Evolutionary conservation across 306 rosid species (phyloP), one percentile per base, ranked within the genome.

Genomic region (Datisca glomerata): DNA sequence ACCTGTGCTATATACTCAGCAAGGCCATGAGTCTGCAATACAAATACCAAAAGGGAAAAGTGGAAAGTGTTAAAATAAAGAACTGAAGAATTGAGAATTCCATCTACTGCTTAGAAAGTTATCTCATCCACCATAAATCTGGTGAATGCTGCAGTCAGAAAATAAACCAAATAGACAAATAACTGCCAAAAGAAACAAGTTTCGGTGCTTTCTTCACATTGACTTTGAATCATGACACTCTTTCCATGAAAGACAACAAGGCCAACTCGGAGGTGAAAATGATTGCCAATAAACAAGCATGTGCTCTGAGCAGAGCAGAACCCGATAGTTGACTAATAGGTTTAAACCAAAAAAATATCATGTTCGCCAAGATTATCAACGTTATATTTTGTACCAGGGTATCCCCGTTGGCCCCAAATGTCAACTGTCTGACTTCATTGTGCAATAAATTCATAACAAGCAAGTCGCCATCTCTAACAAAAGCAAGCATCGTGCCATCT

Each of bases 1-100:
- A 89, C 98, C 98, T 78, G 92, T 51, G 98, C 98, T 60, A 89
- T 89, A 70, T 89, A 89, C 61, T 89, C 98, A 1, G 98, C 95
- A 48, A 80, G 69, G 51, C 98, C 98, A 47, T 78, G 84, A 53
- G 62, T 74, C 98, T 89, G 92, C 84, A 79, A 61, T 18, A 57
- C 43, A 41, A 16, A 52, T n/a, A n/a, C 9, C 36, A 31, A 28
- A 28, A 31, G 36, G 36, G 4, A 31, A 31, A 31, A 31, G n/a
- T 8, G 2, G 4, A 5, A 31, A 1, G 32, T 16, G 71, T 73
- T 61, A 78, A 41, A 45, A 32, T 62, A 45, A 43, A 45, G 37
- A 38, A 42, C n/a, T n/a, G n/a, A n/a, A n/a, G n/a, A n/a, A n/a
- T n/a, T n/a, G n/a, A n/a, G n/a, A n/a, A n/a, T n/a, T n/a, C n/a